These are phyloP conservation scores for Oenanthe javanica DNA, from an alignment of 140 eudicot species.

Conservation along the genomic window DNA sequence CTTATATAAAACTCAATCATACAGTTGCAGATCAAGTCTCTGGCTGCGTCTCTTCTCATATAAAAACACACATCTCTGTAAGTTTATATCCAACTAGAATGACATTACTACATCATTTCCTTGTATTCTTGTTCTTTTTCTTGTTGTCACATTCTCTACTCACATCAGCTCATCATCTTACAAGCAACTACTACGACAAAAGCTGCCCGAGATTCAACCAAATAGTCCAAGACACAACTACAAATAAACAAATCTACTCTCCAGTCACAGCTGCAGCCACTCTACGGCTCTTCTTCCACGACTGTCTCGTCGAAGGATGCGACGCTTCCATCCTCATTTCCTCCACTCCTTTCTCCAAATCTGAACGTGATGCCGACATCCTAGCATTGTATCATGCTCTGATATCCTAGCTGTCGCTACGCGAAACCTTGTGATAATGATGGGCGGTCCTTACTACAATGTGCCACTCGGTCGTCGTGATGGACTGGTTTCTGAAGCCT, in stretches of 20 bases:
- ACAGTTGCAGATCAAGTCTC: not conserved
- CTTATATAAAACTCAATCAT: not conserved
- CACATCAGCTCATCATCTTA: not conserved
- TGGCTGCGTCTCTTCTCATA: not conserved
- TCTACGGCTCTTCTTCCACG: conserved; percentile 9
- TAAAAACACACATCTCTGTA: not conserved
- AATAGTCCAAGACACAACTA: not conserved
- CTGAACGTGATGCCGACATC: conserved; percentile 8
- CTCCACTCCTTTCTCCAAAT: conserved; percentile 7
- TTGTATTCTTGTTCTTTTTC: not conserved
- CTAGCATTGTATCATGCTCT: conserved; percentile 4
- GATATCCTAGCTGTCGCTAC: conserved; percentile 3
- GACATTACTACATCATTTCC: not conserved
- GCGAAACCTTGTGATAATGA: conserved; percentile 3
- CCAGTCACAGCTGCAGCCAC: conserved; percentile 1
- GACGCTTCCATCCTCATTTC: conserved; percentile 7
- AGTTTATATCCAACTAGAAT: not conserved
- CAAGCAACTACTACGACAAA: not conserved
- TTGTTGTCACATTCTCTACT: not conserved
- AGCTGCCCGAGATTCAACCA: conserved; percentile 1
- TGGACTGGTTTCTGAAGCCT: not conserved
- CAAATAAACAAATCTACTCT: conserved; percentile 4
- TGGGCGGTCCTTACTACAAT: conserved; percentile 7
- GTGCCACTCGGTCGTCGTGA: not conserved
- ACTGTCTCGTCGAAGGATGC: conserved; percentile 6